Evolutionary conservation across 1,284 basidiomycete species (phyloP), one percentile per base, ranked within the genome.

Genomic region (Exobasidium rhododendri): DNA sequence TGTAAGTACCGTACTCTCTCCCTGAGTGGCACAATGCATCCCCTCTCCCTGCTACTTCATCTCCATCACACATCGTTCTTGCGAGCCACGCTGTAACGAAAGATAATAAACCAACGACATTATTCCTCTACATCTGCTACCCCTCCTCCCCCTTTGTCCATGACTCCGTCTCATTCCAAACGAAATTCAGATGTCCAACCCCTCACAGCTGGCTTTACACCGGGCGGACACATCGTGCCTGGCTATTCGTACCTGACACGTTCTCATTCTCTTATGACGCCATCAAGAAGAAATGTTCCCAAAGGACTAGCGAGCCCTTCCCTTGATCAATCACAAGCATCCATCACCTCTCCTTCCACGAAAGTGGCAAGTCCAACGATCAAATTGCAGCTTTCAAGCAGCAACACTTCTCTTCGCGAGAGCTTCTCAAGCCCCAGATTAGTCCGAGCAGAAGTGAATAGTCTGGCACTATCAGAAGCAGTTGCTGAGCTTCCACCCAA

Each of bases 161-260:
- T 40, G 35, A 17, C 35, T 40, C 35, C 35, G n/a, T 20, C 47
- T 50, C 47, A 50, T 7, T 20, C 13, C 14, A 20, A 28, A 4
- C 47, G 47, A 14, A 20, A 50, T 50, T 28, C n/a, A 20, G 26
- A 28, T 26, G 13, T 20, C 13, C 47, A 50, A 58, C 51, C 45
- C 20, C 64, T 63, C 51, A 64, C 67, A 3, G 62, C 68, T n/a
- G 73, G 68, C 56, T 75, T 75, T 65, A 70, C 66, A 20, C 73
- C 73, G 7, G 73, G 73, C 7, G 73, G 72, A 1, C 61, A 67
- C 30, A 66, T 74, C 24, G 66, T 68, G n/a, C 55, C 65, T 26
- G 72, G 72, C 53, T 75, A 73, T 60, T 74, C 72, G 3, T 75
- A 75, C 61, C 69, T 75, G 43, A 47, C 62, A 14, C 62, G 72